Evolutionary conservation across 2,329 filamentous ascomycete genomes (phyloP).

Genomic region (Phaeoacremonium minimum): DNA sequence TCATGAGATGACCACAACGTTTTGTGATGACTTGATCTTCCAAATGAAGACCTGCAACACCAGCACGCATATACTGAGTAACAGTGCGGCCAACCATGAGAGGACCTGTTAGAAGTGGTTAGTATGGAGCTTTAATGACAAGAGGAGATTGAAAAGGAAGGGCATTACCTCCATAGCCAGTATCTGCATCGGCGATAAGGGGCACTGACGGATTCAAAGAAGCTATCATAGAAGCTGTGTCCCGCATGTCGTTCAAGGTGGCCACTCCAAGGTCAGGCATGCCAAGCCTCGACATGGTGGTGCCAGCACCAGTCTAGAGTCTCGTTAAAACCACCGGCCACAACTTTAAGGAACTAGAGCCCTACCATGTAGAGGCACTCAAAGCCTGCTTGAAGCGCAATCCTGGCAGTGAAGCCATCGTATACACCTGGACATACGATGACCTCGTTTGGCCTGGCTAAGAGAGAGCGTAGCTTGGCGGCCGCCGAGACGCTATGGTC

Average conservation of each 20-base stretch:
- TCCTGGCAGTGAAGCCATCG: conserved; percentile 57
- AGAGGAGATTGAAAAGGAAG: background rate
- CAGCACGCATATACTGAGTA: conserved; percentile 47
- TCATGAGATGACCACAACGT: conserved; percentile 31
- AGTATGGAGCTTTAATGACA: background rate
- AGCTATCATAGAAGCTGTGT: conserved; percentile 49
- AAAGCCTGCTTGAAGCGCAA: conserved; percentile 52
- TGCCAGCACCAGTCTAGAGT: conserved; percentile 55
- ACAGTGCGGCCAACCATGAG: conserved; percentile 34
- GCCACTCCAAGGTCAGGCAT: conserved; percentile 58
- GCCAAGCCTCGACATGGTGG: conserved; percentile 55
- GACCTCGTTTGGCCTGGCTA: conserved; percentile 27
- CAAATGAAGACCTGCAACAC: conserved; percentile 35
- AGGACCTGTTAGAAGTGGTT: conserved; percentile 17
- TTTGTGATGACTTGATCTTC: conserved; percentile 30
- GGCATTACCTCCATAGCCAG: conserved; percentile 43
- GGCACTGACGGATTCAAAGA: conserved; percentile 42
- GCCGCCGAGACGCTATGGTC: conserved; percentile 9
- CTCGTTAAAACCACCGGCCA: no score
- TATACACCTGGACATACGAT: conserved; percentile 59
- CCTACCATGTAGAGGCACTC: conserved; percentile 60
- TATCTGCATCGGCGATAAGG: conserved; percentile 50
- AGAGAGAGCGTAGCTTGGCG: conserved; percentile 12
- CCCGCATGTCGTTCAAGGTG: conserved; percentile 45
- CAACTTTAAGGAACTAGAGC: background rate